Evolutionary conservation across 1,284 basidiomycete genomes (phyloP), one percentile per base, ranked within the genome.

Genomic region (Leccinum idahoense): DNA sequence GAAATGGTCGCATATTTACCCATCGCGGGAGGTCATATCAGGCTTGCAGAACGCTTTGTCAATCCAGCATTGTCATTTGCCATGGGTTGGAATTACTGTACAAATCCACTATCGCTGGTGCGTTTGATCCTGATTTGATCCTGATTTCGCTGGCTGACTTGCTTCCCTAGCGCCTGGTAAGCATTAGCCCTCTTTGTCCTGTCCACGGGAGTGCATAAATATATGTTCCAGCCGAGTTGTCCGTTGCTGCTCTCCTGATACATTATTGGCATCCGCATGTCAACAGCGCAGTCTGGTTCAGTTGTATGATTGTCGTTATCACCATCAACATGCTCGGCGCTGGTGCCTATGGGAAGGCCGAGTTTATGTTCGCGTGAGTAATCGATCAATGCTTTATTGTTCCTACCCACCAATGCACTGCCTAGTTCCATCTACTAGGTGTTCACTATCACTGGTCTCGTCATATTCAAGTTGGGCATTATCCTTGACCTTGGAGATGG

Each of bases 1-100:
- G 79, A 80, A 70, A 81, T 82, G 80, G 61, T 80, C 39, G 75
- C 79, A 2, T 79, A 73, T 61, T 72, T 83, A 32, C 81, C 76
- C 0, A 58, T 77, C 12, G 32, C 73, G 26, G 86, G 86, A 68
- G 86, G 88, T 60, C 89, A 89, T 73, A 87, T 90, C 72, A 82
- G 78, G 65, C 79, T 90, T 60, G 82, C 88, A 3, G 82, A 83
- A 63, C 85, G 89, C n/a, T 91, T 90, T 71, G 85, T 90, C 32
- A 83, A 90, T 68, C 85, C 85, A 10, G 85, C 87, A 4, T 75
- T 91, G 59, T 84, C 85, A 1, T 89, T 89, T 68, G 81, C 86
- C 41, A 83, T 86, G 84, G 86, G 87, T 14, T 90, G 86, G 85
- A 86, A 88, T 70, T 88, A 88, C 70, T 85, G 80, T 87, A 85